These are phyloP conservation scores for Lactarius hengduanensis DNA, from an alignment of 768 basidiomycete genomes.

Conservation along the genomic window DNA sequence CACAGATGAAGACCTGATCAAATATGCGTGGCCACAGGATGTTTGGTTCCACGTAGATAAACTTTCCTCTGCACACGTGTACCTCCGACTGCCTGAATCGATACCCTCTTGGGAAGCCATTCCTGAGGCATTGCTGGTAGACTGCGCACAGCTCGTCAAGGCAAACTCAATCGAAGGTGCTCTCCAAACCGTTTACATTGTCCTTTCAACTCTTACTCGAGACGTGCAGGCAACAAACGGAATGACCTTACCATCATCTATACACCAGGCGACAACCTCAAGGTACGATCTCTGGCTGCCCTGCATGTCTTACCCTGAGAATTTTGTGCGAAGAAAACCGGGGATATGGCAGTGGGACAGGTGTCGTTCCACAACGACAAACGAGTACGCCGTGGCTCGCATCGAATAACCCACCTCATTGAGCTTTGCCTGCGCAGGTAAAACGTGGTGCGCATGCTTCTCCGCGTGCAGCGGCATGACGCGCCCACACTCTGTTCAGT, in stretches of 20 bases:
- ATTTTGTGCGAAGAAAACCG: conserved; percentile 70
- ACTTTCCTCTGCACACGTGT: conserved; percentile 94
- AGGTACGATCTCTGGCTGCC: conserved; percentile 47
- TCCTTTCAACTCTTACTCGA: background rate
- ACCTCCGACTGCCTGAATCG: conserved; percentile 81
- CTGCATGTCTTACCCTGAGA: background rate
- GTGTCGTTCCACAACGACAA: conserved; percentile 95
- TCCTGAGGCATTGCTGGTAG: conserved; percentile 70
- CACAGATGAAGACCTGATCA: conserved; percentile 92
- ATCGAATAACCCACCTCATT: conserved; percentile 1
- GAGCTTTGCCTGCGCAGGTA: conserved; percentile 48
- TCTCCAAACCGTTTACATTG: background rate
- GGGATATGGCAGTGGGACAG: conserved; percentile 96
- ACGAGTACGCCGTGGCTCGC: conserved; percentile 45
- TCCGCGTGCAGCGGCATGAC: background rate
- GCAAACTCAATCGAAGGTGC: conserved; percentile 95
- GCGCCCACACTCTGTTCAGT: conserved; percentile 44
- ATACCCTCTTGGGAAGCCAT: conserved; percentile 86
- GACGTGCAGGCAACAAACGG: conserved; percentile 83
- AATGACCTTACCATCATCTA: conserved; percentile 92
- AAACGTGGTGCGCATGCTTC: conserved; percentile 58
- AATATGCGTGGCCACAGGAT: conserved; percentile 86
- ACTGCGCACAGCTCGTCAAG: conserved; percentile 95
- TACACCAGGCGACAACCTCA: conserved; percentile 88
- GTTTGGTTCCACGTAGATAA: conserved; percentile 99